These are phyloP conservation scores for Thalia dealbata DNA, from an alignment of 176 grass and related monocot species.

Conservation along the genomic window DNA sequence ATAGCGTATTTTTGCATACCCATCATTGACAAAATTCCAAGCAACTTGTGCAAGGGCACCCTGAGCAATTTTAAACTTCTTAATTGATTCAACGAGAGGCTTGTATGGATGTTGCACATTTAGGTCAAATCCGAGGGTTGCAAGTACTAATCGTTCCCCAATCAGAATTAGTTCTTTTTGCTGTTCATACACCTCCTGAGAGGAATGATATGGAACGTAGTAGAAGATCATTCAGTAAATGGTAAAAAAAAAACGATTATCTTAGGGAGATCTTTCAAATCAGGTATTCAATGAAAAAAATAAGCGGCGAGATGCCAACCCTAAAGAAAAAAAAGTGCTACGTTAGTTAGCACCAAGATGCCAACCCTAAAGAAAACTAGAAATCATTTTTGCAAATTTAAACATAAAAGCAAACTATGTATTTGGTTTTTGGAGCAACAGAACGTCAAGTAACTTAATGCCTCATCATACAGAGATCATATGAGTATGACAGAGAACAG, in stretches of 20 bases:
- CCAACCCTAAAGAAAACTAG: too few species aligned
- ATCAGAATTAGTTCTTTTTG: conserved; percentile 54
- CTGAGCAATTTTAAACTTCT: conserved; percentile 45
- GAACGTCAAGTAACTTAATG: too few species aligned
- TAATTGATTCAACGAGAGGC: conserved; percentile 56
- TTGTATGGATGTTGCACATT: conserved; percentile 76
- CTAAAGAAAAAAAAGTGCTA: too few species aligned
- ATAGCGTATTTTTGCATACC: conserved; percentile 30
- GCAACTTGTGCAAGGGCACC: conserved; percentile 55
- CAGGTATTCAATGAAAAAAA: neutral
- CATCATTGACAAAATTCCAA: conserved; percentile 84
- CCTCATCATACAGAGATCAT: too few species aligned
- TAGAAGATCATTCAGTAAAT: neutral
- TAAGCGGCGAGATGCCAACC: too few species aligned
- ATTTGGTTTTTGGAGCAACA: too few species aligned
- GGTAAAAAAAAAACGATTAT: neutral
- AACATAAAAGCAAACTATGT: too few species aligned
- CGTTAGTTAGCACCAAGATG: too few species aligned
- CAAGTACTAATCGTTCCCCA: conserved; percentile 59
- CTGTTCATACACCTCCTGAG: conserved; percentile 53
- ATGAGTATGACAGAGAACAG: too few species aligned
- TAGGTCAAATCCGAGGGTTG: conserved; percentile 60
- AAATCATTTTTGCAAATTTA: too few species aligned
- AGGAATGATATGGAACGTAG: neutral
- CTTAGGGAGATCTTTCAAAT: neutral